Evolutionary conservation across 2,329 filamentous ascomycete genomes (phyloP).

Genomic region (Stemphylium vesicarium): DNA sequence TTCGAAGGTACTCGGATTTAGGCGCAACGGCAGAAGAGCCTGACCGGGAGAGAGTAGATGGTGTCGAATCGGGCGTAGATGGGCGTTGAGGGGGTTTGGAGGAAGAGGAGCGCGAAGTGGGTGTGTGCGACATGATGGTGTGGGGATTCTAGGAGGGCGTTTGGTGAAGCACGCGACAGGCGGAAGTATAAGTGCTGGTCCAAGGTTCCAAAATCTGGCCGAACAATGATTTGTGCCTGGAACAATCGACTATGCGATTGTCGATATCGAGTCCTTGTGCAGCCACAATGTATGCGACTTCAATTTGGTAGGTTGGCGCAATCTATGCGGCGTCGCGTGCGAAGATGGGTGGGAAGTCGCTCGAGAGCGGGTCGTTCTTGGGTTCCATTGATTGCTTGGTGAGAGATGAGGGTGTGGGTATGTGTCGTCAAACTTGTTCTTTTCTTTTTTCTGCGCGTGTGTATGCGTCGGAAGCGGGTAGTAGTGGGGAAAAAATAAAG

Average conservation of each 20-base stretch:
- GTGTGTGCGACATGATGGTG: conserved; percentile 32
- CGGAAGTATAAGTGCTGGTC: background rate
- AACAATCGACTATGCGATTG: conserved; percentile 12
- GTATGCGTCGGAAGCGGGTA: conserved; percentile 4
- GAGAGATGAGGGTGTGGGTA: background rate
- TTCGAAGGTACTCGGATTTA: conserved; percentile 43
- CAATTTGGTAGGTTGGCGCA: background rate
- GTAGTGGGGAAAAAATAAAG: conserved; percentile 18
- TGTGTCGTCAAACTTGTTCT: background rate
- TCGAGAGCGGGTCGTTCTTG: conserved; percentile 43
- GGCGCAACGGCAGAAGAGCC: conserved; percentile 32
- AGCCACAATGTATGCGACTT: conserved; percentile 7
- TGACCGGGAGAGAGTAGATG: conserved; percentile 18
- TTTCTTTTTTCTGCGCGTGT: background rate
- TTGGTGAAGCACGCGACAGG: background rate
- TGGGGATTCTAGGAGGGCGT: background rate
- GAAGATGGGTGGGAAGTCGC: conserved; percentile 44
- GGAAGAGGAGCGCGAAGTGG: conserved; percentile 27
- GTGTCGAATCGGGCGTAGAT: conserved; percentile 22
- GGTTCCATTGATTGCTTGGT: conserved; percentile 37
- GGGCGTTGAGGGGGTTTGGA: conserved; percentile 22
- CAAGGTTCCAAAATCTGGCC: background rate
- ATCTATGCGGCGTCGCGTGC: conserved; percentile 23
- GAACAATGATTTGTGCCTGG: conserved; percentile 10
- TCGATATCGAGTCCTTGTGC: conserved; percentile 5